These are phyloP conservation scores for Blastocystis sp. DNA, from an alignment of 352 stramenopile species.

Conservation along the genomic window DNA sequence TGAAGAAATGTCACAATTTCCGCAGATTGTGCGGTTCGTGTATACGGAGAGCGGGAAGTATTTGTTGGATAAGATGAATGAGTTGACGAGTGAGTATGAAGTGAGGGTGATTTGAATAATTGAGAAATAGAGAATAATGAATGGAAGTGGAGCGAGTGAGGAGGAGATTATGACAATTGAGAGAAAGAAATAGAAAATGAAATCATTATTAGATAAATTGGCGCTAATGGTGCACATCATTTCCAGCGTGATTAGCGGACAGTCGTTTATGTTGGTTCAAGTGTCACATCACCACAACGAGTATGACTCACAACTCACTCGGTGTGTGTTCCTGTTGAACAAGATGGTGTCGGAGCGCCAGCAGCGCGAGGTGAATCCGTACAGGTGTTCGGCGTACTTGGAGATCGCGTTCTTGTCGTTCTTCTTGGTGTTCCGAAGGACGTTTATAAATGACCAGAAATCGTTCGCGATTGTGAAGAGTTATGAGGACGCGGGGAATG, in stretches of 20 bases:
- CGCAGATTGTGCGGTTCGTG: constrained; percentile 62
- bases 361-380: background rate
- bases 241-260: constrained; percentile 30
- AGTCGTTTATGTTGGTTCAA: constrained; percentile 69
- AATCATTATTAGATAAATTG: constrained; percentile 21
- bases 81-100: constrained; percentile 25
- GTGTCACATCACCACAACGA: constrained; percentile 38
- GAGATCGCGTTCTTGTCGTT: constrained; percentile 61
- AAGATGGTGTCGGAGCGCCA: background rate
- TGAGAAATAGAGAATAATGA: background rate
- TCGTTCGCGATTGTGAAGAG: constrained; percentile 34
- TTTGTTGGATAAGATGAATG: background rate
- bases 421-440: constrained; percentile 60
- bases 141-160: too few relatives aligned
- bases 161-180: background rate
- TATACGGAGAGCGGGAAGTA: constrained; percentile 35
- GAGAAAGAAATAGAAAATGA: background rate
- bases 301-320: background rate
- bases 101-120: background rate
- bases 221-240: constrained; percentile 63
- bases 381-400: background rate
- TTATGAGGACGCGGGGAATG: constrained; percentile 43
- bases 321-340: constrained; percentile 4
- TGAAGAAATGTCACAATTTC: constrained; percentile 69
- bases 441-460: constrained; percentile 67